Evolutionary conservation across 768 basidiomycete genomes (phyloP), one percentile per base, ranked within the genome.

Genomic region (Boletus reticulatus): DNA sequence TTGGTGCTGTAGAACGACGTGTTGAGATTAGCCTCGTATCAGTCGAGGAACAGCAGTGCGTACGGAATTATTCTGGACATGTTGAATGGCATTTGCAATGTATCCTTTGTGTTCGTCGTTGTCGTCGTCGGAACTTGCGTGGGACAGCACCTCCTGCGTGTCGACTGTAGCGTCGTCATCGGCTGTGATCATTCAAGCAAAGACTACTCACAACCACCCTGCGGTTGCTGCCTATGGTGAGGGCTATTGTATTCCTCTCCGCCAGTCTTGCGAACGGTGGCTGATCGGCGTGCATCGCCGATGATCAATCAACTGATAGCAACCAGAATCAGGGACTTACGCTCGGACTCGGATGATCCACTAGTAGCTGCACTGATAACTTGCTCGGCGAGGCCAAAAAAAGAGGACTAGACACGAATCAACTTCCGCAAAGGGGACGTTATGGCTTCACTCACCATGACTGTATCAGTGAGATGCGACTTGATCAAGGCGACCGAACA

Each of bases 341-440:
- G 22, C 12, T 55, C 46, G 24, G 61, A 39, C 10, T 55, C 43
- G 12, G 52, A 44, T 10, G 57, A 52, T 27, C 45, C 43, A 44
- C 24, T 43, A 61, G 75, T 84, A 84, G 66, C 61, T 4, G 82
- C 75, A 38, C 81, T 69, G 61, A 80, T 69, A 58, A 84, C 83
- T 70, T 91, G 70, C 71, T 90, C 86, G 11, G 88, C 91, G 61
- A 92, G 69, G 55, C 82, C 83, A 37, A 89, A 78, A 63, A 92
- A 80, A 55, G 68, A 78, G 57, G 89, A 88, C 89, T 88, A 36
- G 52, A 27, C 9, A 27, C 27, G 31, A 32, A n/a, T 60, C 31
- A 57, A 39, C 14, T 1, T 17, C 36, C 1, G 56, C 12, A 12
- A 31, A 19, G 27, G 3, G 13, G 4, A 12, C 0, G 34, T 2